phyloP scores from a whole-genome alignment of 192 early-diverging fungal genomes.

The Coemansia reversa region DNA sequence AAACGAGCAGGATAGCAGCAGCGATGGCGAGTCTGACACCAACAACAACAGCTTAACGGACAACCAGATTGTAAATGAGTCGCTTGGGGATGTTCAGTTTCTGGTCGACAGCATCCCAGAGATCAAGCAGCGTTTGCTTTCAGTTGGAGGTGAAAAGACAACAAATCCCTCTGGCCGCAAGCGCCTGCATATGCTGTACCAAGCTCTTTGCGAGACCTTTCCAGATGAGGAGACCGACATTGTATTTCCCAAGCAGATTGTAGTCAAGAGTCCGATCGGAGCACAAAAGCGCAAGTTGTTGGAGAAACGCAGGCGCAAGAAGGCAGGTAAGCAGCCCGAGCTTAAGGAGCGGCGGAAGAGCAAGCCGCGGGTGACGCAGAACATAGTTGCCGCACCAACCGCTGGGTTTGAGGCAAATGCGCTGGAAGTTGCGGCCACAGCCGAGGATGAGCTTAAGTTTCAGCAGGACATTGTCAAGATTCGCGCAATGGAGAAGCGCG shows the following conservation, averaged over 20 bases:
- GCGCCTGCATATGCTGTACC: constrained; percentile 43
- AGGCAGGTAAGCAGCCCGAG: constrained; percentile 28
- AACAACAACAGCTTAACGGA: constrained; percentile 14
- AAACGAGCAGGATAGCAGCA: constrained; percentile 4
- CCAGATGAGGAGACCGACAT: constrained; percentile 45
- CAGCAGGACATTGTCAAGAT: constrained; percentile 42
- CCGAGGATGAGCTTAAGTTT: constrained; percentile 35
- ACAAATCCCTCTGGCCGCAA: constrained; percentile 32
- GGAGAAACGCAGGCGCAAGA: constrained; percentile 47
- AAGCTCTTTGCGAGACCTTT: constrained; percentile 48
- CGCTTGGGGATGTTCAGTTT: constrained; percentile 37
- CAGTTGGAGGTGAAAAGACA: constrained; percentile 33
- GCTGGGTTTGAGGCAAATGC: constrained; percentile 43
- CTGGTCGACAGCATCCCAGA: constrained; percentile 37
- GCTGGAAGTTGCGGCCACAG: constrained; percentile 32
- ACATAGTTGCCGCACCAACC: constrained; percentile 12
- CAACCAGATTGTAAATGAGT: constrained; percentile 39
- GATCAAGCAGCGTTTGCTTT: constrained; percentile 41
- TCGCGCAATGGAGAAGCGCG: constrained; percentile 40
- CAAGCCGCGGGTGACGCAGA: constrained; percentile 8
- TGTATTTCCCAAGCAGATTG: constrained; percentile 21
- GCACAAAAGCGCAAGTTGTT: constrained; percentile 44
- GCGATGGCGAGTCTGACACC: not conserved
- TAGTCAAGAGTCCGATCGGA: constrained; percentile 28
- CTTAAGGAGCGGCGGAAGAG: constrained; percentile 34